Conservation (phyloP, 2,329 filamentous ascomycete genomes). For the Mycosphaerella arachidis region DNA sequence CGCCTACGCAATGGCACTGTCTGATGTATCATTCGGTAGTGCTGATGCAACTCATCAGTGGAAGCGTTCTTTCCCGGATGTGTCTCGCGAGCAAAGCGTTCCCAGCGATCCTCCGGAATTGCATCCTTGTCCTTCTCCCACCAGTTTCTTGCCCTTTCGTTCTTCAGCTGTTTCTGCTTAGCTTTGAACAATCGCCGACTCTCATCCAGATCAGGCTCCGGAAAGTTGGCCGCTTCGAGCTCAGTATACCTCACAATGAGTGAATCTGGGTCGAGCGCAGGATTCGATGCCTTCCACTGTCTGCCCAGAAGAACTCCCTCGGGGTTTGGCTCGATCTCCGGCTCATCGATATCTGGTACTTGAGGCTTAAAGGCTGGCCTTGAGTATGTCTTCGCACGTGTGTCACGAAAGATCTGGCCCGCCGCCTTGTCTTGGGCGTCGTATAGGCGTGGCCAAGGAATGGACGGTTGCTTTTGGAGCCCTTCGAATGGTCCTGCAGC, state of each 20-base stretch:
- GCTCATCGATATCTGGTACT: not conserved
- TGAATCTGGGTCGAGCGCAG: not conserved
- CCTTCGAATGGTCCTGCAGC: too few species aligned
- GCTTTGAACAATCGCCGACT: not conserved
- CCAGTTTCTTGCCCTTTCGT: not conserved
- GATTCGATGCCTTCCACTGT: not conserved
- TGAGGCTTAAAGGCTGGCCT: too few species aligned
- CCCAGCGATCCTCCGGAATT: not conserved
- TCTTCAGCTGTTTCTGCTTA: not conserved
- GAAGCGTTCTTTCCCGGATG: not conserved
- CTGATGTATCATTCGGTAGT: too few species aligned
- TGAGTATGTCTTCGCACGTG: too few species aligned
- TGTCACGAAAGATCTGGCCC: too few species aligned
- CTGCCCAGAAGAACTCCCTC: not conserved
- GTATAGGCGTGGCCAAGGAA: too few species aligned
- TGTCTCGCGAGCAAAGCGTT: not conserved
- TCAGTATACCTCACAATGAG: not conserved
- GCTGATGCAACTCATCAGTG: too few species aligned
- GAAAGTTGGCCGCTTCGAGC: not conserved
- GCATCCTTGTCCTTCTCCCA: not conserved
- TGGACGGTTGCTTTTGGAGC: too few species aligned
- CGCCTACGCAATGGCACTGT: too few species aligned
- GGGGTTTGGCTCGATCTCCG: not conserved
- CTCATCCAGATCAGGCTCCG: not conserved
- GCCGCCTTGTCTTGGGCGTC: too few species aligned